Evolutionary conservation across 192 early-diverging fungal species (phyloP).

Genomic region (Coemansia sp.): DNA sequence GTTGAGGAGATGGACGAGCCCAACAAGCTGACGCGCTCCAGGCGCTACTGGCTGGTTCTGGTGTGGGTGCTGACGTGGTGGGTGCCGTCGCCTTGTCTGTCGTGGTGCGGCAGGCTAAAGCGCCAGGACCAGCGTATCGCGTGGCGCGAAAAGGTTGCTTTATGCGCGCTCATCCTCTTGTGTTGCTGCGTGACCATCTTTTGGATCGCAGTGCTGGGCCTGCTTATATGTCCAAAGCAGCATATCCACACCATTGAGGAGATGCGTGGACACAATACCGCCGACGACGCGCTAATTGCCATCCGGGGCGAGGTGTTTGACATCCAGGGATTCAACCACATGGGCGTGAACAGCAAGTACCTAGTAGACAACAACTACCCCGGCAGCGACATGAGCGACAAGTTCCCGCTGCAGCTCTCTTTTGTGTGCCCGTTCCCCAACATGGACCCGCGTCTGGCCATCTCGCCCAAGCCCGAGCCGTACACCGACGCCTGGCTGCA

Average conservation of each 20-base stretch:
- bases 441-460: constrained; percentile 59
- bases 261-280: constrained; percentile 60
- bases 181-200: constrained; percentile 81
- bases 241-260: constrained; percentile 72
- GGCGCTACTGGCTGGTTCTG: constrained; percentile 80
- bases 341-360: constrained; percentile 56
- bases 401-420: constrained; percentile 73
- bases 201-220: constrained; percentile 78
- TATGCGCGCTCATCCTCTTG: constrained; percentile 83
- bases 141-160: constrained; percentile 97
- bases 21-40: constrained; percentile 35
- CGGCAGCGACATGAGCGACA: constrained; percentile 64
- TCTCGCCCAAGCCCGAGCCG: constrained; percentile 53
- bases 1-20: constrained; percentile 60
- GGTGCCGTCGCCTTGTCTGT: constrained; percentile 77
- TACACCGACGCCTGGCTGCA: constrained; percentile 68
- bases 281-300: constrained; percentile 63
- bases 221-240: constrained; percentile 74
- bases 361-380: constrained; percentile 60
- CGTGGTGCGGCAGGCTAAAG: constrained; percentile 79
- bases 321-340: constrained; percentile 64
- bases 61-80: constrained; percentile 73
- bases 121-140: constrained; percentile 83
- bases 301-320: constrained; percentile 88
- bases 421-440: constrained; percentile 61